Percentiles rank a stretch among this genome's conserved stretches.
Conservation (phyloP, 179 eudicot genomes). For the Spergularia azorica region DNA sequence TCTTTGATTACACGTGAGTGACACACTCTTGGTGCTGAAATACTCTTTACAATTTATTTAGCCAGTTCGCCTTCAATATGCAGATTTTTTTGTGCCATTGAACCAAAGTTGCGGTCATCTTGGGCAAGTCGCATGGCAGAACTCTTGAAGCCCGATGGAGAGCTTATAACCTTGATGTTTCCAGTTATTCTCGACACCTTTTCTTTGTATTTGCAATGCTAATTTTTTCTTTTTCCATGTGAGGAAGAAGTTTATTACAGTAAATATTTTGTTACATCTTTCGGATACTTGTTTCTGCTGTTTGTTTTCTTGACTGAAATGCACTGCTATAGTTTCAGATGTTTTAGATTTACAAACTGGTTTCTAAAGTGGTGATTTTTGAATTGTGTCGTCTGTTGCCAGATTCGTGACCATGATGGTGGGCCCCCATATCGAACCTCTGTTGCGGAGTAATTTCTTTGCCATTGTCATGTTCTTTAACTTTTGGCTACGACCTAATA, state of each 20-base stretch:
- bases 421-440: constrained; percentile 78
- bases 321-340: not conserved
- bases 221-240: no score
- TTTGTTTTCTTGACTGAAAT: constrained; percentile 3
- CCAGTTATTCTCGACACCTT: constrained; percentile 47
- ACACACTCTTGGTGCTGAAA: not conserved
- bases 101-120: constrained; percentile 61
- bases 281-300: no score
- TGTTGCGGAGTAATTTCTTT: constrained; percentile 54
- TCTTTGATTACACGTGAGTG: constrained; percentile 91
- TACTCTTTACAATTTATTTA: not conserved
- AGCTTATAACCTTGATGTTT: constrained; percentile 81
- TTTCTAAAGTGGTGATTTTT: not conserved
- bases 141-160: constrained; percentile 84
- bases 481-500: not conserved
- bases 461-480: not conserved
- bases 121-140: constrained; percentile 67
- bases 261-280: no score
- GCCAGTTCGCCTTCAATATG: constrained; percentile 1
- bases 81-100: constrained; percentile 95
- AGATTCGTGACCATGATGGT: constrained; percentile 77
- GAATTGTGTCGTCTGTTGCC: constrained; percentile 22
- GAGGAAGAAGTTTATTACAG: not conserved
- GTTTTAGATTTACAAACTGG: not conserved
- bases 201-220: not conserved